These are phyloP conservation scores for Fusarium sp. DNA, from an alignment of 2,329 filamentous ascomycete genomes.

Conservation along the genomic window DNA sequence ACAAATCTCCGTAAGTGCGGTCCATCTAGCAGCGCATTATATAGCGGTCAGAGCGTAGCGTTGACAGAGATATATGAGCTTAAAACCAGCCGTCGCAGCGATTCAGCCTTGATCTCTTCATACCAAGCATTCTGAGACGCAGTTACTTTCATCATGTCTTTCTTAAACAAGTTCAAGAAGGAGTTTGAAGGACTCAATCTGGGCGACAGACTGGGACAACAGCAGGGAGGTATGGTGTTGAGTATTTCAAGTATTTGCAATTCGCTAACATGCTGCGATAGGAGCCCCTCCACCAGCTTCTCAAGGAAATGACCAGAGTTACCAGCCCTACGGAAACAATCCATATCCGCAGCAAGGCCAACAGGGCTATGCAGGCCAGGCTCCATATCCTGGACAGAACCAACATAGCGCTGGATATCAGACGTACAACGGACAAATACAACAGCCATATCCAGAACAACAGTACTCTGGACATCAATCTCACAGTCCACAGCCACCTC, in stretches of 20 bases:
- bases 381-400: neutral
- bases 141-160: conserved; percentile 4
- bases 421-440: neutral
- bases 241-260: accelerated
- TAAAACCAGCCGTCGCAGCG: neutral
- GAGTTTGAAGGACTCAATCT: conserved; percentile 32
- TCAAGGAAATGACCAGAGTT: neutral
- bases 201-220: neutral
- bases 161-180: conserved; percentile 30
- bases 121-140: accelerated
- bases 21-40: no score
- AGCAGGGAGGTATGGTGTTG: neutral
- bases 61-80: neutral
- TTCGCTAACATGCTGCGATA: neutral
- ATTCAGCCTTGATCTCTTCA: accelerated
- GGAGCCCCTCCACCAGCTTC: neutral
- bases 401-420: conserved; percentile 7
- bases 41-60: neutral
- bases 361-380: conserved; percentile 1
- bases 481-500: neutral
- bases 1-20: neutral
- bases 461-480: neutral
- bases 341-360: neutral
- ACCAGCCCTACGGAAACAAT: neutral
- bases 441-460: neutral